Evolutionary conservation across 768 basidiomycete genomes (phyloP).

Genomic region (Kwoniella newhampshirensis): DNA sequence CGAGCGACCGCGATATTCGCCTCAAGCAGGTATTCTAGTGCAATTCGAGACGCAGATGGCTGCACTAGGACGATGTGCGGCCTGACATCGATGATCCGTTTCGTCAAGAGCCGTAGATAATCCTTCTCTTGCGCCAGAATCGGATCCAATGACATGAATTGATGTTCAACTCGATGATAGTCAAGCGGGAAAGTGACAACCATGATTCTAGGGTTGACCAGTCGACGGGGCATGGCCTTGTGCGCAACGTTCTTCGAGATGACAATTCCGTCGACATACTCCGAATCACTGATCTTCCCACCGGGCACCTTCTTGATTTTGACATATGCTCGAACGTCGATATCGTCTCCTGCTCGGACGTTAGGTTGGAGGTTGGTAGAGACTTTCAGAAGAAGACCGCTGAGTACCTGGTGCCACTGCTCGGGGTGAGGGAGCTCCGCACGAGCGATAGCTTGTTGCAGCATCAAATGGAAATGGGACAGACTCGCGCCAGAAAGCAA

Average conservation of each 20-base stretch:
- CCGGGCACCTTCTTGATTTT: constrained; percentile 99
- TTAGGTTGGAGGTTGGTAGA: constrained; percentile 66
- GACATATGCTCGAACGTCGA: constrained; percentile 91
- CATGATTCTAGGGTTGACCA: constrained; percentile 90
- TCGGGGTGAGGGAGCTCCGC: constrained; percentile 76
- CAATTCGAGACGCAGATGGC: constrained; percentile 84
- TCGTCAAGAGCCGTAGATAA: constrained; percentile 81
- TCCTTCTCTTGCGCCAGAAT: constrained; percentile 90
- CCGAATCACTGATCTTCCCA: constrained; percentile 84
- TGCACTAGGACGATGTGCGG: constrained; percentile 92
- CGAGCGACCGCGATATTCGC: constrained; percentile 88
- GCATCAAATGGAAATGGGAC: constrained; percentile 83
- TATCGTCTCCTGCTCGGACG: constrained; percentile 72
- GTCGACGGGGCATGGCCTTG: constrained; percentile 82
- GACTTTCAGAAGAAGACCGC: constrained; percentile 78
- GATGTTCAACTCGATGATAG: constrained; percentile 69
- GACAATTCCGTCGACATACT: constrained; percentile 94
- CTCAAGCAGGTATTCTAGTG: constrained; percentile 78
- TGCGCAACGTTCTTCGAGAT: constrained; percentile 98
- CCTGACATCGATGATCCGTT: constrained; percentile 82
- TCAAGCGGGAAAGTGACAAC: constrained; percentile 89
- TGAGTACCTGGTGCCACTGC: constrained; percentile 85
- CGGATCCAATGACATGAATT: constrained; percentile 89
- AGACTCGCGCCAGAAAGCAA: constrained; percentile 79
- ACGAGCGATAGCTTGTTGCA: constrained; percentile 81